Evolutionary conservation across 371 early-diverging fungal species (phyloP).

Genomic region (Apophysomyces sp.): DNA sequence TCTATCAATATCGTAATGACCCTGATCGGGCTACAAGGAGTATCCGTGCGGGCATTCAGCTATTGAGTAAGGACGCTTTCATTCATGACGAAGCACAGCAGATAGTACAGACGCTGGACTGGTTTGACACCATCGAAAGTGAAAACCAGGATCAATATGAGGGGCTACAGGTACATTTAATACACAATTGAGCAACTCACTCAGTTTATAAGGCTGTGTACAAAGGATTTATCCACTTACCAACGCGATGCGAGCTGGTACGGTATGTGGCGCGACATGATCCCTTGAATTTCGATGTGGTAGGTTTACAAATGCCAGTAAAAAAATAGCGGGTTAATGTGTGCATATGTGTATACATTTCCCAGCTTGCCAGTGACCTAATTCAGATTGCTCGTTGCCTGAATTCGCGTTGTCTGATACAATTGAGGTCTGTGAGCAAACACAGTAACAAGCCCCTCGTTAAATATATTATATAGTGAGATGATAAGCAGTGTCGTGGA

Average conservation of each 20-base stretch:
- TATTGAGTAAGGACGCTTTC: conserved; percentile 20
- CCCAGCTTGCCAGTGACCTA: conserved; percentile 21
- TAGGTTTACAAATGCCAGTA: too few relatives aligned
- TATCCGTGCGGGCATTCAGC: conserved; percentile 13
- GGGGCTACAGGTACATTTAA: not conserved
- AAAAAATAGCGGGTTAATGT: too few relatives aligned
- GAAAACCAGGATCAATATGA: conserved; percentile 5
- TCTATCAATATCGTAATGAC: not conserved
- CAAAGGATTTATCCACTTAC: conserved; percentile 33
- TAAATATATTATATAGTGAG: conserved; percentile 21
- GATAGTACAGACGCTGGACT: conserved; percentile 20
- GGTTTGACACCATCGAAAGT: conserved; percentile 30
- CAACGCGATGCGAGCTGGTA: conserved; percentile 30
- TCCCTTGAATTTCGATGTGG: conserved; percentile 15
- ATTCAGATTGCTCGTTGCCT: conserved; percentile 22
- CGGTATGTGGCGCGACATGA: conserved; percentile 15
- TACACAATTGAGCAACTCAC: not conserved
- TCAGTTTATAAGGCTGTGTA: conserved; percentile 16
- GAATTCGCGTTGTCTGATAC: conserved; percentile 20
- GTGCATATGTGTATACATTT: too few relatives aligned
- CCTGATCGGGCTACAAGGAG: conserved; percentile 20
- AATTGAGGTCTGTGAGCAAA: conserved; percentile 29
- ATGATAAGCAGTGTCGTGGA: conserved; percentile 34
- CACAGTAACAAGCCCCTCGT: too few relatives aligned
- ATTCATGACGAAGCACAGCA: conserved; percentile 20